A percentile compares a stretch with the other conserved stretches of the same genome.
Conservation (phyloP, 75 land plant genomes). For the Selaginella tamariscina region DNA sequence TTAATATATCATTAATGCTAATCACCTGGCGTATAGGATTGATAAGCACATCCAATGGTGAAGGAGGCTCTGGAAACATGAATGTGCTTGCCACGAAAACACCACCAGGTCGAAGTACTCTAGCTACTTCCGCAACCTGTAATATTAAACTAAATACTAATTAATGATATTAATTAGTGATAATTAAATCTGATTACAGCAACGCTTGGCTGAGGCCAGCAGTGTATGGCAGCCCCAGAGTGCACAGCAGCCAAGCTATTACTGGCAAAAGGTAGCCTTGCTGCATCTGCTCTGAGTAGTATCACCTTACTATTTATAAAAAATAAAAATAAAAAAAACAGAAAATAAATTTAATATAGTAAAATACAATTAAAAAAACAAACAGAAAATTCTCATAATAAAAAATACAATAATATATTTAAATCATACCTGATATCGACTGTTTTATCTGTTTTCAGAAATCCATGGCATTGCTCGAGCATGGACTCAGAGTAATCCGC, state of each 20-base stretch:
- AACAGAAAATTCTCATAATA: slow-evolving; percentile 7
- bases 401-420: neutral
- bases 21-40: slow-evolving; percentile 28
- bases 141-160: neutral
- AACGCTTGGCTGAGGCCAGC: slow-evolving; percentile 77
- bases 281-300: slow-evolving; percentile 77
- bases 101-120: slow-evolving; percentile 76
- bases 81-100: slow-evolving; percentile 70
- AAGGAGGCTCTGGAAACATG: slow-evolving; percentile 16
- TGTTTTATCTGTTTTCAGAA: slow-evolving; percentile 37
- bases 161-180: neutral
- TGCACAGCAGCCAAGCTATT: slow-evolving; percentile 77
- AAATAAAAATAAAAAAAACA: neutral
- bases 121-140: slow-evolving; percentile 83
- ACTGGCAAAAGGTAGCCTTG: slow-evolving; percentile 70
- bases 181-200: slow-evolving; percentile 34
- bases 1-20: slow-evolving; percentile 13
- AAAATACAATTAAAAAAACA: neutral
- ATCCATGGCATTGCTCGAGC: slow-evolving; percentile 51
- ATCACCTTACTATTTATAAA: slow-evolving; percentile 34
- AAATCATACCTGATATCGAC: slow-evolving; percentile 34
- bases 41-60: slow-evolving; percentile 19
- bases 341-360: neutral
- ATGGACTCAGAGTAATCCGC: slow-evolving; percentile 78
- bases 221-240: slow-evolving; percentile 94